These are phyloP conservation scores for Mycena vulgaris DNA, from an alignment of 768 basidiomycete genomes.

Conservation along the genomic window DNA sequence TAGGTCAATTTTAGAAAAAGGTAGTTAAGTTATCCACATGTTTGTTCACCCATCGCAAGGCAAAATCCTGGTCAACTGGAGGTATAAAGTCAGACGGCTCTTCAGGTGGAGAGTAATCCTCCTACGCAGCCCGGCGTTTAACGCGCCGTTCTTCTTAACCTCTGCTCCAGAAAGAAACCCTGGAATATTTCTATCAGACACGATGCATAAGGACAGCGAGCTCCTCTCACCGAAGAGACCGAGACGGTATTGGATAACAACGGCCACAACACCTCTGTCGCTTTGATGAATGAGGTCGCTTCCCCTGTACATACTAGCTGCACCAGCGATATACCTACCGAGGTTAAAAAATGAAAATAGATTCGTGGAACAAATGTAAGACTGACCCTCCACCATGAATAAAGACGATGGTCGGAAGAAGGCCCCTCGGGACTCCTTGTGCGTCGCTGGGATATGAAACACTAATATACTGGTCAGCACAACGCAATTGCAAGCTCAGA, in stretches of 20 bases:
- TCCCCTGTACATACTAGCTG: conserved; percentile 47
- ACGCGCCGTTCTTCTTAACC: conserved; percentile 46
- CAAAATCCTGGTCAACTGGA: conserved; percentile 51
- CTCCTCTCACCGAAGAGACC: conserved; percentile 54
- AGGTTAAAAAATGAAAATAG: conserved; percentile 37
- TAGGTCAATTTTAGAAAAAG: background rate
- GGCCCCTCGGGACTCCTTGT: conserved; percentile 33
- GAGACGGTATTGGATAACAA: conserved; percentile 60
- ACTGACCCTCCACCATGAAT: conserved; percentile 56
- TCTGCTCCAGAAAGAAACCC: conserved; percentile 50
- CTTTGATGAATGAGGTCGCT: conserved; percentile 55
- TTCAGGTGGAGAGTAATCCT: background rate
- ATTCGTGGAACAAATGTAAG: background rate
- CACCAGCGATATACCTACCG: conserved; percentile 50
- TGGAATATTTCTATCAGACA: background rate
- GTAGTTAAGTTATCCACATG: conserved; percentile 37
- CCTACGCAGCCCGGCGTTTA: conserved; percentile 51
- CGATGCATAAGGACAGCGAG: background rate
- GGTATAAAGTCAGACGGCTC: background rate
- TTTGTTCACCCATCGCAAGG: conserved; percentile 51
- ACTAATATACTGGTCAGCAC: conserved; percentile 34
- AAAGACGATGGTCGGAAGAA: conserved; percentile 60
- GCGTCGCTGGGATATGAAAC: conserved; percentile 54
- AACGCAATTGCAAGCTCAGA: background rate
- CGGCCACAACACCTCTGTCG: conserved; percentile 52